Base-by-base conservation (phyloP, 148 eudicot genomes). In the Gaultheria prostrata region DNA sequence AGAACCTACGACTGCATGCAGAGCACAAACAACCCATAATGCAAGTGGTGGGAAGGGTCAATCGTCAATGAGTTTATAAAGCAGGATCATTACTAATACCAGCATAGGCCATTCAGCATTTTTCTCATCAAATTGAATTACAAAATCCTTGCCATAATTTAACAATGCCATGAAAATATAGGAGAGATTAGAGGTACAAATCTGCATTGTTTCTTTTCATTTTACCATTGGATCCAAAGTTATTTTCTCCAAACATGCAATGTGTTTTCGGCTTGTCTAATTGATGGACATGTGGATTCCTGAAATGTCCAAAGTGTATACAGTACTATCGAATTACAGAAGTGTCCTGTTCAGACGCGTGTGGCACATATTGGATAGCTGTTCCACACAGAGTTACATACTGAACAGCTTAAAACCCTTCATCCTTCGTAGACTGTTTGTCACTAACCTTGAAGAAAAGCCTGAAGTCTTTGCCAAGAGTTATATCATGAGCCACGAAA, bases 401-500 rank as follows among this genome's bases (percentile, higher is more conserved):
- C 43, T 28, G 8, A 32, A 32, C 74, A 70, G 39, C 74, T 69
- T 70, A 30, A 32, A 70, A 6, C 0, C 8, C 8, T 14, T 15
- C 74, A 32, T 13, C 39, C 74, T 14, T 32, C 74, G 30, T 14
- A 70, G 39, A 71, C 73, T 50, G 26, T 69, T n/a, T 2, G 2
- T 76, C 85, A 88, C 91, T 74, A 77, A 97, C 99, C 98, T 86
- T 90, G 85, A 93, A 93, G 84, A 97, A 97, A 59, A 95, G 87
- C 84, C 93, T 92, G 85, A 97, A 97, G 87, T 97, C 99, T 87
- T 92, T 97, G 86, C 98, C 99, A 83, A 93, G 90, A 76, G 99
- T 93, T 80, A 96, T 96, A 90, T 96, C 98, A 90, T 96, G 98
- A 71, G 98, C 98, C 93, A 93, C 93, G 98, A 87, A 97, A 95